Evolutionary conservation across 1,284 basidiomycete species (phyloP), one percentile per base, ranked within the genome.

Genomic region (Sanghuangporus weigelae): DNA sequence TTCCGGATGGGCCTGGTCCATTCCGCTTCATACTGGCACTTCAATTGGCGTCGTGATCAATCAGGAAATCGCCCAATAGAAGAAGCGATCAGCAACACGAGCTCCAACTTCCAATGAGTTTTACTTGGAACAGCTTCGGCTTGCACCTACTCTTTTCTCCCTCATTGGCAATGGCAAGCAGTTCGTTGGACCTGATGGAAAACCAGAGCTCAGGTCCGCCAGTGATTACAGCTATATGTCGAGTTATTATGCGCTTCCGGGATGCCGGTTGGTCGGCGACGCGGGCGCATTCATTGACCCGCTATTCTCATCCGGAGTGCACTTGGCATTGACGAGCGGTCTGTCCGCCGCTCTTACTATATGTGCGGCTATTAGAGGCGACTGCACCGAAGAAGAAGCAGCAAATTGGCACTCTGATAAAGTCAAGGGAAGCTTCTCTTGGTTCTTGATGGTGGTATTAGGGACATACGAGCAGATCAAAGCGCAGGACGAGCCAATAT

Each of bases 1-100:
- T 72, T 84, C 86, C 4, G 89, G 89, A 5, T 91, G 89, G 85
- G 81, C 78, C 8, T 91, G 89, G 89, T 88, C 86, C 63, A 91
- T 92, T 59, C 89, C 89, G 35, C 78, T 92, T 31, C 83, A 87
- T 69, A 79, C 85, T 62, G 80, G 83, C 10, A 85, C 84, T 0
- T 91, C 89, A 3, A 76, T 91, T 7, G 89, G 89, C n/a, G 72
- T 91, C 46, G 88, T 91, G 26, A 84, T 88, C 78, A 82, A 87
- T 67, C 82, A 90, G 68, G 80, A 81, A 55, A 63, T 69, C 7
- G 80, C 80, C 69, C 76, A 78, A 54, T 73, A 76, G 68, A 71
- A 73, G 53, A 71, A 73, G 53, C 51, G 56, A 7, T 26, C 26
- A 26, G 26, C 62, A 53, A 63, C 53, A 35, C 35, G 23, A 21